phyloP scores from a whole-genome alignment of 2,329 filamentous ascomycete genomes.

The Zymoseptoria brevis region DNA sequence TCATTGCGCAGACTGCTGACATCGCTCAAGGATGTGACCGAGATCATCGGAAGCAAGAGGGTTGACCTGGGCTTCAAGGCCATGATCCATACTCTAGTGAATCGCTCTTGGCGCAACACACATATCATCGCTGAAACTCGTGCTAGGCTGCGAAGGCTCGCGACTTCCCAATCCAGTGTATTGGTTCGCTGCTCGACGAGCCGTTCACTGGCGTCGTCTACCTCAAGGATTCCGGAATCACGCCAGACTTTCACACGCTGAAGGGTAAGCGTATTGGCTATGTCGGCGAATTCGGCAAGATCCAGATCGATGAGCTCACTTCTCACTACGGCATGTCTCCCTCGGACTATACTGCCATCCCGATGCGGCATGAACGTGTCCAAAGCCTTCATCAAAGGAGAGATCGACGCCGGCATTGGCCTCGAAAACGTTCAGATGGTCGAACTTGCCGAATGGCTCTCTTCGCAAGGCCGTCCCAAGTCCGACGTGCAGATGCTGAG shows the following conservation, averaged over 20 bases:
- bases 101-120: too few relatives aligned
- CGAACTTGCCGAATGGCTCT: conserved; percentile 69
- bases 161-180: conserved; percentile 62
- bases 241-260: conserved; percentile 61
- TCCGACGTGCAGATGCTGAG: conserved; percentile 70
- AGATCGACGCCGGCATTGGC: conserved; percentile 67
- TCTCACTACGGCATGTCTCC: conserved; percentile 69
- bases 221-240: conserved; percentile 66
- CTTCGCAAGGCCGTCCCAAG: conserved; percentile 52
- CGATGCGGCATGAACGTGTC: conserved; percentile 77
- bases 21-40: conserved; percentile 57
- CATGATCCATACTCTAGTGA: conserved; percentile 69
- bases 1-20: neutral
- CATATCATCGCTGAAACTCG: conserved; percentile 34
- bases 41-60: conserved; percentile 69
- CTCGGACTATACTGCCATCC: conserved; percentile 62
- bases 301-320: conserved; percentile 65
- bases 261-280: conserved; percentile 73
- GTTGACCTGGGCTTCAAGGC: conserved; percentile 75
- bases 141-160: conserved; percentile 60
- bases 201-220: conserved; percentile 75
- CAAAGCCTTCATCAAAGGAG: conserved; percentile 64
- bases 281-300: conserved; percentile 70
- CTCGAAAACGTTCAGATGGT: conserved; percentile 81
- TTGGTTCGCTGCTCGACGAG: conserved; percentile 69